Conservation (phyloP, 1,284 basidiomycete species). For the Papiliotrema fonsecae region DNA sequence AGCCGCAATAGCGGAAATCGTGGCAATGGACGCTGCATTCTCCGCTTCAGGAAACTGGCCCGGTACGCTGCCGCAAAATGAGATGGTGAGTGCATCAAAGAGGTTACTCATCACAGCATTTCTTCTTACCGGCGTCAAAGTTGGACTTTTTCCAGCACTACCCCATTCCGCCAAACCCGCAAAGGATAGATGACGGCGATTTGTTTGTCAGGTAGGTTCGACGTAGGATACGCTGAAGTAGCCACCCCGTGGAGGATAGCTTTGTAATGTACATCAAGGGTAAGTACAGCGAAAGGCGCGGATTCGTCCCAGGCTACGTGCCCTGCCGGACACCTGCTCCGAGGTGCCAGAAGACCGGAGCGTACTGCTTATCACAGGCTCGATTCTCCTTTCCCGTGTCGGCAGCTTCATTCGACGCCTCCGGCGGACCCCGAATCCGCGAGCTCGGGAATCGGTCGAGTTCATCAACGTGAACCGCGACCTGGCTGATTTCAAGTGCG, state of each 20-base stretch:
- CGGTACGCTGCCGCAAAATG: conserved; percentile 22
- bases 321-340: no score
- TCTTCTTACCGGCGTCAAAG: conserved; percentile 22
- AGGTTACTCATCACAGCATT: conserved; percentile 30
- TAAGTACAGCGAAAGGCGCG: conserved; percentile 5
- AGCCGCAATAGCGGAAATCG: conserved; percentile 20
- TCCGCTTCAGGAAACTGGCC: conserved; percentile 34
- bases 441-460: conserved; percentile 10
- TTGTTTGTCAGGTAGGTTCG: conserved; percentile 26
- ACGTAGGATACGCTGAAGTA: conserved; percentile 1
- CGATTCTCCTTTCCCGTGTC: conserved; percentile 27
- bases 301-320: no score
- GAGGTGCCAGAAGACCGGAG: background rate
- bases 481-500: conserved; percentile 21
- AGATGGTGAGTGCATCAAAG: conserved; percentile 27
- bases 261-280: conserved; percentile 34
- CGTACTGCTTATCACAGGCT: conserved; percentile 8
- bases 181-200: conserved; percentile 27
- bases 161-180: conserved; percentile 32
- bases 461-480: conserved; percentile 28
- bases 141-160: conserved; percentile 21
- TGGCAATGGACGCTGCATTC: conserved; percentile 16
- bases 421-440: background rate
- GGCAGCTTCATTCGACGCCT: conserved; percentile 17
- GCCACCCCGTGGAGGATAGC: conserved; percentile 37